Evolutionary conservation across 345 rosid genomes (phyloP), one percentile per base, ranked within the genome.

Genomic region (Corymbia maculata): DNA sequence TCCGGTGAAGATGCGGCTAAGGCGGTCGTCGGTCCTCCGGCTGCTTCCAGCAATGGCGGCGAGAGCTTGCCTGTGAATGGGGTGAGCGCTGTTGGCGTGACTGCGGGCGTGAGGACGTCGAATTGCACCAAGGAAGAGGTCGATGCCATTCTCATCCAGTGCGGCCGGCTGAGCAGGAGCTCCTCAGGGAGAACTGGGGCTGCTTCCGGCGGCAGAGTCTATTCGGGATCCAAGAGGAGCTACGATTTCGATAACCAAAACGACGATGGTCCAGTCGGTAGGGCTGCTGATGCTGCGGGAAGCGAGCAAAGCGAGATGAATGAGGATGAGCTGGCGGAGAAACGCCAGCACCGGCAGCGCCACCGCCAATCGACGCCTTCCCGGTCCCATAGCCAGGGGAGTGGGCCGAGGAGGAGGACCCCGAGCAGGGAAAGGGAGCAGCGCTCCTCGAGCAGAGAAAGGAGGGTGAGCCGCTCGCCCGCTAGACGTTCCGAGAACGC

Each of bases 201-300:
- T 1, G 89, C 92, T 8, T 90, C 92, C 28, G 92, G 94, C 3
- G 90, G 93, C 13, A 90, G 93, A 49, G 96, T 93, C 49, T 95
- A 95, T 52, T 94, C 98, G 1, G 99, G 99, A n/a, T 95, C 97
- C 22, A 98, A 98, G 92, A 93, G 99, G 79, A 98, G 99, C 88
- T 98, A 92, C 50, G 98, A 97, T 86, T 94, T 95, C 12, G 99
- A 97, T 79, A 88, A 92, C 53, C 86, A 70, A 22, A 95, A 88
- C 11, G 82, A 87, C 12, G 89, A 87, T 13, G 89, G 85, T 12
- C 92, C 90, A 13, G 59, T 86, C 28, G 88, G 52, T 26, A 89
- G 52, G 26, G 92, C 28, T 79, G 91, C 86, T 2, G 91, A 89
- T 21, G 87, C 88, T 52, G 90, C 86, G 21, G 92, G 88, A 5